Conservation (phyloP, 768 basidiomycete genomes). For the Trametes punicea region DNA sequence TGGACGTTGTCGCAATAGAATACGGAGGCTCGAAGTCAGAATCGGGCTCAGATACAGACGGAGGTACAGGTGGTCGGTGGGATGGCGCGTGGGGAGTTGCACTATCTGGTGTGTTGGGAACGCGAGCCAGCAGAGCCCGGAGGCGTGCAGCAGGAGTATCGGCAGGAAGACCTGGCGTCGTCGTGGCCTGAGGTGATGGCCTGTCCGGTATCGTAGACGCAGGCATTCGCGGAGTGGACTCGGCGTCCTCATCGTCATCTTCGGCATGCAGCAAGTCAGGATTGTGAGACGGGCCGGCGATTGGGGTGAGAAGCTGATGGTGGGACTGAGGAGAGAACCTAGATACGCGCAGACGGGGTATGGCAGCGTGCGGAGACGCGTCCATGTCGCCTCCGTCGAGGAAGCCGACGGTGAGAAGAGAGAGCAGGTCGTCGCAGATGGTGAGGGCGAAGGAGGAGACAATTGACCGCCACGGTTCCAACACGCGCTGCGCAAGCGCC, state of each 20-base stretch:
- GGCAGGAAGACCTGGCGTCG: conserved; percentile 18
- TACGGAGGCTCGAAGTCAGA: conserved; percentile 57
- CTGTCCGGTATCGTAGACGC: conserved; percentile 22
- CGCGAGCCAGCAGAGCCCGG: conserved; percentile 55
- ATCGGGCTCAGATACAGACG: conserved; percentile 46
- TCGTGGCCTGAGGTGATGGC: conserved; percentile 8
- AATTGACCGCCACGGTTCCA: conserved; percentile 2
- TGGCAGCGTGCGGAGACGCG: conserved; percentile 16
- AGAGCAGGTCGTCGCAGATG: conserved; percentile 6
- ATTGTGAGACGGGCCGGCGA: conserved; percentile 33
- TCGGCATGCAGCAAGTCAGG: conserved; percentile 28
- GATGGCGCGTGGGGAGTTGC: conserved; percentile 31
- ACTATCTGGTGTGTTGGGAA: conserved; percentile 39
- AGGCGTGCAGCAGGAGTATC: conserved; percentile 60
- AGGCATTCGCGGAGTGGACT: conserved; percentile 37
- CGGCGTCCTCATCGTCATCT: conserved; percentile 37
- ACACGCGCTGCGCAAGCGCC: conserved; percentile 4
- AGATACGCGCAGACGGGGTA: conserved; percentile 26
- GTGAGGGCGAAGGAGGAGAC: not conserved
- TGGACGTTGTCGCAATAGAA: conserved; percentile 36
- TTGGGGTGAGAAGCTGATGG: conserved; percentile 19
- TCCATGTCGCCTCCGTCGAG: conserved; percentile 22
- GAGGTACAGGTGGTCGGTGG: conserved; percentile 23
- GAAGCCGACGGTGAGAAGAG: conserved; percentile 9
- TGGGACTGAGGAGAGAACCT: conserved; percentile 20